Evolutionary conservation across 495 filamentous ascomycete genomes (phyloP).

Genomic region (Filosporella fistucella): DNA sequence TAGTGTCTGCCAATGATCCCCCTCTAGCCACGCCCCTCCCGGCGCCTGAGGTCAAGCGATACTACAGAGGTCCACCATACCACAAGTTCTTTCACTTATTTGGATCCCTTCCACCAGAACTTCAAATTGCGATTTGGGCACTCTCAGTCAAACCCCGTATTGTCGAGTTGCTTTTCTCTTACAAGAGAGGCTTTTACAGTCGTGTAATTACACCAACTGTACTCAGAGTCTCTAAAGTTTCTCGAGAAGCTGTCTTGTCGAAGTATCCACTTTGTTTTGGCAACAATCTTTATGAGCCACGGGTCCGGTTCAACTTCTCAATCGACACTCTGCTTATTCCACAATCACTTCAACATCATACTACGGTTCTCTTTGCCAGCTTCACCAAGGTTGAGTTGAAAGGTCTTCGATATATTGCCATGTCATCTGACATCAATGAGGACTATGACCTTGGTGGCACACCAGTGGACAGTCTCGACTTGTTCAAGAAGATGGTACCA

Average conservation of each 20-base stretch:
- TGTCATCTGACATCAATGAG: background rate
- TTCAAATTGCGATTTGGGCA: slow-evolving; percentile 2
- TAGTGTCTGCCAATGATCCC: background rate
- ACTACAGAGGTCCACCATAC: background rate
- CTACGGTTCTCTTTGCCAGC: background rate
- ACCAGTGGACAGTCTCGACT: background rate
- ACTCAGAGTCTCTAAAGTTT: slow-evolving; percentile 5
- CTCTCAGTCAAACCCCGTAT: slow-evolving; percentile 5
- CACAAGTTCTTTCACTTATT: slow-evolving; percentile 5
- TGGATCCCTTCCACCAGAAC: slow-evolving; percentile 9
- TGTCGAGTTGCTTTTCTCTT: slow-evolving; percentile 1
- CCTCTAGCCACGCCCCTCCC: too few relatives aligned
- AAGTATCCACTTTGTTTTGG: slow-evolving; percentile 14
- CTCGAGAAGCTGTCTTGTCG: slow-evolving; percentile 3
- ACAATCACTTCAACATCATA: background rate
- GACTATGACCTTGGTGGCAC: background rate
- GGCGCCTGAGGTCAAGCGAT: too few relatives aligned
- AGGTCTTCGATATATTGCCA: slow-evolving; percentile 1
- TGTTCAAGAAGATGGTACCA: background rate
- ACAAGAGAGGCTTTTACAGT: slow-evolving; percentile 2
- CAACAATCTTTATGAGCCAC: background rate
- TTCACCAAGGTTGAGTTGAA: background rate
- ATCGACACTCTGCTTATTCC: slow-evolving; percentile 10
- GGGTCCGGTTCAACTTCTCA: slow-evolving; percentile 12
- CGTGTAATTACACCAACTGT: background rate